phyloP scores from a whole-genome alignment of 495 filamentous ascomycete genomes.

The Bryoglossum gracile region DNA sequence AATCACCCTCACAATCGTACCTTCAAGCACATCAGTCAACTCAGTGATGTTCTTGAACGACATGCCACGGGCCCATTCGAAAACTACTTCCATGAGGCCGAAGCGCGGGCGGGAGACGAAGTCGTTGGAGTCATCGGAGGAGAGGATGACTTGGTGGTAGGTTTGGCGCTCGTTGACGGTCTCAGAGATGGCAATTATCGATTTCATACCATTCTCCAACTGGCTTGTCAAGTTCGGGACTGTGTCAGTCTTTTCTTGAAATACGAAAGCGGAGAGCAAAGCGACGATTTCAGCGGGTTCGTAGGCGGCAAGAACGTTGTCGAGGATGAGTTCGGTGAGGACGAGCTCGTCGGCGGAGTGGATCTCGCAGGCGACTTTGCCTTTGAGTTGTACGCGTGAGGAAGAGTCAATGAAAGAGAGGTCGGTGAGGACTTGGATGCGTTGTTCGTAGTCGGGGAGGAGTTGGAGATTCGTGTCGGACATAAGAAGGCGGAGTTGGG shows the following conservation, averaged over 20 bases:
- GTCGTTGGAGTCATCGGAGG: constrained; percentile 82
- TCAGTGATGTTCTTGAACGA: constrained; percentile 97
- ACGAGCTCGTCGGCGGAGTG: constrained; percentile 98
- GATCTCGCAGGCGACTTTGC: constrained; percentile 97
- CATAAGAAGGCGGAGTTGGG: constrained; percentile 73
- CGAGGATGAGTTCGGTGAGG: constrained; percentile 88
- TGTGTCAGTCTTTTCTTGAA: constrained; percentile 90
- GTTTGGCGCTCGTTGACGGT: constrained; percentile 85
- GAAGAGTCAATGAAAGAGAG: constrained; percentile 82
- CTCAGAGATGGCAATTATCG: constrained; percentile 80
- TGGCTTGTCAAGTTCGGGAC: constrained; percentile 76
- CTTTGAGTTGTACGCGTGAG: constrained; percentile 84
- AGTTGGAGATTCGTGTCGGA: constrained; percentile 96
- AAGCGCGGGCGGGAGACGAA: constrained; percentile 83
- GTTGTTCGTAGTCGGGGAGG: constrained; percentile 96
- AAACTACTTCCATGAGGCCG: constrained; percentile 92
- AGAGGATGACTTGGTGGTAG: constrained; percentile 82
- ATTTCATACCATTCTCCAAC: constrained; percentile 76
- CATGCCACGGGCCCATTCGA: constrained; percentile 97
- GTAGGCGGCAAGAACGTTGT: constrained; percentile 92
- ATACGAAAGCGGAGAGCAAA: constrained; percentile 91
- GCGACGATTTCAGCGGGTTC: constrained; percentile 96
- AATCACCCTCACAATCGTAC: constrained; percentile 91
- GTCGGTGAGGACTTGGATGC: constrained; percentile 83
- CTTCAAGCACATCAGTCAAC: constrained; percentile 92